Conservation (phyloP, 2,329 filamentous ascomycete species). For the Penicillium frequentans region DNA sequence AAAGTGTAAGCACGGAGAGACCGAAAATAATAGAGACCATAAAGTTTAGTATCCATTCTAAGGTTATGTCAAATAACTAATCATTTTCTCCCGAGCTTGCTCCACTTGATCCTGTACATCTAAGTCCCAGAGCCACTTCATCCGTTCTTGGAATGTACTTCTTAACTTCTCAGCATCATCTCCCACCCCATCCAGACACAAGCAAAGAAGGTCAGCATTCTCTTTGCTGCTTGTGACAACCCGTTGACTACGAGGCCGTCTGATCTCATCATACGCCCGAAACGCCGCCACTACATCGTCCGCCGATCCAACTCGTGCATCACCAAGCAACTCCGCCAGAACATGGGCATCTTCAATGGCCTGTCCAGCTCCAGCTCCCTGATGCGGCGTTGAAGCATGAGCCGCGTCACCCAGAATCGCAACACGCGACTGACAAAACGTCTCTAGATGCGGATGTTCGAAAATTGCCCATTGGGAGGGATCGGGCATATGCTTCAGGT, state of each 20-base stretch:
- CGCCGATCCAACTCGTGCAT: conserved; percentile 28
- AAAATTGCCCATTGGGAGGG: conserved; percentile 39
- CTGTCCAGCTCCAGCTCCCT: conserved; percentile 40
- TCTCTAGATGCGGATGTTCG: conserved; percentile 32
- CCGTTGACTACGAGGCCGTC: conserved; percentile 52
- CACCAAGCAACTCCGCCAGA: conserved; percentile 48
- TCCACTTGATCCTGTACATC: conserved; percentile 31
- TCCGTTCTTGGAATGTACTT: conserved; percentile 21
- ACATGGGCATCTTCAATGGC: conserved; percentile 42
- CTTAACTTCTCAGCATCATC: conserved; percentile 28
- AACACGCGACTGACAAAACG: conserved; percentile 29
- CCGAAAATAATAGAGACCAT: background rate
- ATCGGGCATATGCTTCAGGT: conserved; percentile 28
- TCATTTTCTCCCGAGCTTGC: conserved; percentile 21
- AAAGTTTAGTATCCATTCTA: background rate
- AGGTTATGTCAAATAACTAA: background rate
- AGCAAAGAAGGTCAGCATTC: conserved; percentile 35
- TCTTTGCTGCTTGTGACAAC: conserved; percentile 53
- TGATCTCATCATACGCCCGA: conserved; percentile 51
- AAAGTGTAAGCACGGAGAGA: background rate
- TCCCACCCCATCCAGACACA: conserved; percentile 26
- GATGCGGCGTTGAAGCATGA: conserved; percentile 39
- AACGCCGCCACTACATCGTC: conserved; percentile 49
- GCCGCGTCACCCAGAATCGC: conserved; percentile 41
- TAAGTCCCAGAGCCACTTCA: conserved; percentile 37